phyloP scores from a whole-genome alignment of 352 stramenopile species.

The Phytophthora hibernalis region DNA sequence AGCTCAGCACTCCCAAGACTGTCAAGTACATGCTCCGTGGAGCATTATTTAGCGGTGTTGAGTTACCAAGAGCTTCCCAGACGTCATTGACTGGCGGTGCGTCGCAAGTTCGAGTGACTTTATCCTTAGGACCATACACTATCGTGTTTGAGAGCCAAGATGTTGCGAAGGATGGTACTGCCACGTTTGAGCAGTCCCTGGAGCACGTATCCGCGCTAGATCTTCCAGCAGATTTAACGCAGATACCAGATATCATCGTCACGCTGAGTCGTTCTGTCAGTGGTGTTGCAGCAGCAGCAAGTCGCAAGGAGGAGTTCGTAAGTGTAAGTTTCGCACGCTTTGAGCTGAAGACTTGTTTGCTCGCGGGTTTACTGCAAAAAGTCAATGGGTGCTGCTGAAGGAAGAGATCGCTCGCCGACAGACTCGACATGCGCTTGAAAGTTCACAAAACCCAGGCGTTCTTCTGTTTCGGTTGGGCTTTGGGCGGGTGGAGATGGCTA shows the following conservation, averaged over 20 bases:
- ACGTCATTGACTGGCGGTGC: constrained; percentile 13
- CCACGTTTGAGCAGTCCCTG: constrained; percentile 59
- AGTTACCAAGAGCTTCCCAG: constrained; percentile 44
- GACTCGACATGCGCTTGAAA: constrained; percentile 62
- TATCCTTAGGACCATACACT: constrained; percentile 55
- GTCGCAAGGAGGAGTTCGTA: constrained; percentile 62
- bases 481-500: constrained; percentile 71
- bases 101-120: constrained; percentile 53
- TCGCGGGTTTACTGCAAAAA: constrained; percentile 49
- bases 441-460: constrained; percentile 54
- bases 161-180: constrained; percentile 52
- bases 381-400: constrained; percentile 62
- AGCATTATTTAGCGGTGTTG: constrained; percentile 63
- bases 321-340: constrained; percentile 67
- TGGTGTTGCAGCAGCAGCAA: constrained; percentile 12
- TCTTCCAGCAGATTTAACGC: constrained; percentile 68
- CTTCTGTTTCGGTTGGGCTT: constrained; percentile 70
- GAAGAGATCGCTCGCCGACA: constrained; percentile 71
- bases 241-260: constrained; percentile 74
- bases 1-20: constrained; percentile 43
- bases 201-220: constrained; percentile 55
- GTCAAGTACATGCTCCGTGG: constrained; percentile 75
- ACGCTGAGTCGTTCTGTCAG: constrained; percentile 64
- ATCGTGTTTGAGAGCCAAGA: constrained; percentile 63
- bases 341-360: constrained; percentile 46